These are phyloP conservation scores for Scolecobasidium constrictum DNA, from an alignment of 2,329 filamentous ascomycete genomes.

Conservation along the genomic window DNA sequence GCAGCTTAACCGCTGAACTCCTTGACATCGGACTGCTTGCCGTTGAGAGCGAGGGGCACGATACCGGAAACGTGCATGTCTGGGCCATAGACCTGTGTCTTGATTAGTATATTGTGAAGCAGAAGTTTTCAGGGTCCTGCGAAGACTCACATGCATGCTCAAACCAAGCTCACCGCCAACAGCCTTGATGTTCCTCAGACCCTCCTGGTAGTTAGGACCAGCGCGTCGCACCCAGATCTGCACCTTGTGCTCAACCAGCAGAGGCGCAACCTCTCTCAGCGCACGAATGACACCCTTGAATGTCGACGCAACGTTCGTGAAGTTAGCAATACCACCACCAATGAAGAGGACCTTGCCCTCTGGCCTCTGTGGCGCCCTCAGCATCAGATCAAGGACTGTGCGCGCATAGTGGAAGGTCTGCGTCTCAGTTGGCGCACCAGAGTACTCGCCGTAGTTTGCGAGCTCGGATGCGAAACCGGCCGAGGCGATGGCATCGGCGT, in stretches of 20 bases:
- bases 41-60: slow-evolving; percentile 75
- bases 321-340: slow-evolving; percentile 99
- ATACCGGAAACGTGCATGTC: slow-evolving; percentile 91
- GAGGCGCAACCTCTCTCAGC: slow-evolving; percentile 75
- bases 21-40: slow-evolving; percentile 49
- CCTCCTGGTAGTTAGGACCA: slow-evolving; percentile 98
- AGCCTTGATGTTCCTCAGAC: slow-evolving; percentile 98
- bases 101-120: too few relatives aligned
- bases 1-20: slow-evolving; percentile 44
- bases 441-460: slow-evolving; percentile 99
- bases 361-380: slow-evolving; percentile 71
- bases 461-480: slow-evolving; percentile 91
- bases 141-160: slow-evolving; percentile 65
- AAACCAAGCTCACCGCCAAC: slow-evolving; percentile 89
- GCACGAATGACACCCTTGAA: slow-evolving; percentile 99
- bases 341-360: slow-evolving; percentile 99
- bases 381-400: slow-evolving; percentile 94
- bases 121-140: too few relatives aligned
- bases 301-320: slow-evolving; percentile 97
- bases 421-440: slow-evolving; percentile 93
- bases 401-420: slow-evolving; percentile 99
- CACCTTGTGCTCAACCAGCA: slow-evolving; percentile 90
- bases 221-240: slow-evolving; percentile 91
- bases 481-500: slow-evolving; percentile 96
- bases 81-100: slow-evolving; percentile 48